phyloP scores from a whole-genome alignment of 1,284 basidiomycete genomes.

The Irpex lacteus region DNA sequence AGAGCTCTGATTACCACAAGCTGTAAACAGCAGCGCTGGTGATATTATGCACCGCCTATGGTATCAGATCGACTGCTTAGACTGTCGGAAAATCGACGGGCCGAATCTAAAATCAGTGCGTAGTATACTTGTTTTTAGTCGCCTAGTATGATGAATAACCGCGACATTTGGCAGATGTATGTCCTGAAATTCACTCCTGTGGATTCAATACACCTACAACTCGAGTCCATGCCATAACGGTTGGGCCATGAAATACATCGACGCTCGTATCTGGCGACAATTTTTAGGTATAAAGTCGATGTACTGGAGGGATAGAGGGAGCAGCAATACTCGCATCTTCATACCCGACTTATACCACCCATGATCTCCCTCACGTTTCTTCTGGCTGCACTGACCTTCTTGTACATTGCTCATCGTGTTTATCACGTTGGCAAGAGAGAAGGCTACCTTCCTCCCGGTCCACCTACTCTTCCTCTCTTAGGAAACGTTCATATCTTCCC shows the following conservation, averaged over 20 bases:
- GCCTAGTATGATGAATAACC: too few species aligned
- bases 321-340: not conserved
- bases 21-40: too few species aligned
- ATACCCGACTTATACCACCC: not conserved
- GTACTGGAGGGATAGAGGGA: not conserved
- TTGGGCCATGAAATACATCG: not conserved
- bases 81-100: too few species aligned
- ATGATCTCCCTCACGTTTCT: not conserved
- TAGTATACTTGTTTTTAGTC: too few species aligned
- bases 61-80: too few species aligned
- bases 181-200: too few species aligned
- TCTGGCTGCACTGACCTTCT: not conserved
- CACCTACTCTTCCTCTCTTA: constrained; percentile 30
- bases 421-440: constrained; percentile 16
- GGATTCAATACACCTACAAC: not conserved
- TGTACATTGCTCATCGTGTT: not conserved
- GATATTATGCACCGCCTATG: too few species aligned
- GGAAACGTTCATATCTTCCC: constrained; percentile 31
- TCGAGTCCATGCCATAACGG: not conserved
- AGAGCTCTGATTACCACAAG: too few species aligned
- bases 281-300: not conserved
- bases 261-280: not conserved
- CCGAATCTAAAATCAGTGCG: too few species aligned
- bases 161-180: too few species aligned
- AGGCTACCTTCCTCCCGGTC: constrained; percentile 31